Evolutionary conservation across 116 monocot genomes (phyloP).

Genomic region (Cymodocea nodosa): DNA sequence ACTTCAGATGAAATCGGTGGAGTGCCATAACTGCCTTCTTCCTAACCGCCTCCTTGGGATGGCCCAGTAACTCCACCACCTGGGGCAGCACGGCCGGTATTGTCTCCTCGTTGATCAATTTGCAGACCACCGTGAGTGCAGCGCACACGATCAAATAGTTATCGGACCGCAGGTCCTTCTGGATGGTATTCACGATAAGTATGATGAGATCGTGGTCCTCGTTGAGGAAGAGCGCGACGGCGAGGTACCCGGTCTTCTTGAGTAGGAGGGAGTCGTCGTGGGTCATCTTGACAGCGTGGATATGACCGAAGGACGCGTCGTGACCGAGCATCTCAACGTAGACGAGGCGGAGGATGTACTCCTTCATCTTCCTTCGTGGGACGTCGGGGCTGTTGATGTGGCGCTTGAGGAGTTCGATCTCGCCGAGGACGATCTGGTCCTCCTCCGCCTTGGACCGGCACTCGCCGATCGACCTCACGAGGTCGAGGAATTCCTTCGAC

Average conservation of each 20-base stretch:
- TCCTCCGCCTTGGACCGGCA: conserved; percentile 92
- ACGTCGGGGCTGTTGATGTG: conserved; percentile 80
- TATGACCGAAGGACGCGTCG: conserved; percentile 95
- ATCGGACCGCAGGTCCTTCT: conserved; percentile 88
- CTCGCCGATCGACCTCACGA: conserved; percentile 96
- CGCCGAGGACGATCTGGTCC: conserved; percentile 79
- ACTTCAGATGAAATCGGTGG: conserved; percentile 79
- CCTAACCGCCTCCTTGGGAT: conserved; percentile 82
- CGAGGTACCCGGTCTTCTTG: conserved; percentile 90
- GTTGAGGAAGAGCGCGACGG: conserved; percentile 86
- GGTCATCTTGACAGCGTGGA: conserved; percentile 97
- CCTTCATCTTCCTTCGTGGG: conserved; percentile 87
- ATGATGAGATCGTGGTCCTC: conserved; percentile 95
- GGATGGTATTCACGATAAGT: conserved; percentile 90
- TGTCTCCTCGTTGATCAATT: conserved; percentile 92
- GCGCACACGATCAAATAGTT: conserved; percentile 85
- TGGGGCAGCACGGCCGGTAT: conserved; percentile 93
- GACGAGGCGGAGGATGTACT: conserved; percentile 84
- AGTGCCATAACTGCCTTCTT: conserved; percentile 98
- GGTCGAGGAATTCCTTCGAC: conserved; percentile 93
- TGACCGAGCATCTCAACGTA: conserved; percentile 98
- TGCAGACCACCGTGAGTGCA: conserved; percentile 71
- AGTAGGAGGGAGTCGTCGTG: conserved; percentile 72
- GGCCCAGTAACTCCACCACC: conserved; percentile 79
- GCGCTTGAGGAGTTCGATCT: conserved; percentile 76